Base-by-base conservation (phyloP, 1,139 yeast genomes). In the Protomyces inouyei region DNA sequence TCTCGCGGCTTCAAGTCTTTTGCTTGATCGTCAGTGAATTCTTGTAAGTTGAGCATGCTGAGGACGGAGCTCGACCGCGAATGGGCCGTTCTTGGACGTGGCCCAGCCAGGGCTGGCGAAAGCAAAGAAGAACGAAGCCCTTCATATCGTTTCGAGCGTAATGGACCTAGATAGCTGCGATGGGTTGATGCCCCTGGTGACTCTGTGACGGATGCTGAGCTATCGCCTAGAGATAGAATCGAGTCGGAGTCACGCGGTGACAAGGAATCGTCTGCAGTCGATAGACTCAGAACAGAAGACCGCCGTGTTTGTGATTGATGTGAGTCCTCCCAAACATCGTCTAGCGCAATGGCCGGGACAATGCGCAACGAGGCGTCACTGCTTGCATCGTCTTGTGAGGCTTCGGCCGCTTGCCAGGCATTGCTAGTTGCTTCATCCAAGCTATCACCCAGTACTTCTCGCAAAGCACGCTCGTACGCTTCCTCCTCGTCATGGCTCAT, bases 1-100 rank as follows among this genome's bases (percentile, higher is more conserved):
- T 75, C 77, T 73, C 74, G 70, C 1, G 74, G 72, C 52, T 52
- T 12, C 9, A 40, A 18, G 4, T 46, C 36, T 4, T 6, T 35
- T 28, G 45, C 21, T n/a, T 37, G 36, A 21, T 68, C 68, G 45
- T 65, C 68, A 25, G 61, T 45, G 32, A 52, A 1, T 14, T 48
- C 43, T 37, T 48, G 28, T 65, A 67, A 40, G 56, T 48, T 38
- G 66, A 65, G 53, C 65, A 68, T 48, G 60, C 65, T 40, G 60
- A 61, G 32, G 65, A 61, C 53, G 12, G 65, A 23, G 64, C 57
- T 6, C 35, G 57, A 6, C 66, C 65, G 43, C n/a, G 63, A 59
- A n/a, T 52, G 63, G 38, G 67, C 65, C 35, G 64, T 46, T n/a
- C 61, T 61, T 37, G 59, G 57, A 14, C 66, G 57, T 14, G 67